Evolutionary conservation across 2,329 filamentous ascomycete species (phyloP).

Genomic region (Ceratocystis papillata): DNA sequence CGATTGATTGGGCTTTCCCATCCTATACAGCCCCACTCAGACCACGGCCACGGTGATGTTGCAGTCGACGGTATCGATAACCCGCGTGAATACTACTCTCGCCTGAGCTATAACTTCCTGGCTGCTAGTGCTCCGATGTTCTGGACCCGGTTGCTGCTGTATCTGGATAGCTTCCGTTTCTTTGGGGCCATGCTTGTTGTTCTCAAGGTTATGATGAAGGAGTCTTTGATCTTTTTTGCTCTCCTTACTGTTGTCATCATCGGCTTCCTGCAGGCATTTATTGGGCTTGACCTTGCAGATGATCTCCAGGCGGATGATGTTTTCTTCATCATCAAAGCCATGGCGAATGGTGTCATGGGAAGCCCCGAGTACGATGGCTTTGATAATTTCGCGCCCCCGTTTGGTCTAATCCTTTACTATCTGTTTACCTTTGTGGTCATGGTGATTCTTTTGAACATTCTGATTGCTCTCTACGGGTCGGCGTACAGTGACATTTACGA

Average conservation of each 20-base stretch:
- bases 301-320: slow-evolving; percentile 58
- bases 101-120: slow-evolving; percentile 83
- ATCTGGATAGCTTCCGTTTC: slow-evolving; percentile 86
- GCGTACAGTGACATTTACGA: slow-evolving; percentile 92
- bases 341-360: slow-evolving; percentile 86
- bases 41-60: neutral
- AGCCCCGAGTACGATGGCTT: slow-evolving; percentile 83
- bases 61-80: neutral
- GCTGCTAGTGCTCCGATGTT: slow-evolving; percentile 94
- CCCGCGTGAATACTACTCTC: slow-evolving; percentile 55
- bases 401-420: slow-evolving; percentile 92
- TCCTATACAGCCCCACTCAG: slow-evolving; percentile 31
- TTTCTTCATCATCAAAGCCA: slow-evolving; percentile 63
- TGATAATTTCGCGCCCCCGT: slow-evolving; percentile 81
- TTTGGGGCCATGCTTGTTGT: slow-evolving; percentile 98
- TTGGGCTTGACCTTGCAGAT: slow-evolving; percentile 79
- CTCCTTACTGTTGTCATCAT: slow-evolving; percentile 72
- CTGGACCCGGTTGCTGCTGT: slow-evolving; percentile 84
- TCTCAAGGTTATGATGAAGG: slow-evolving; percentile 87
- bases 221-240: slow-evolving; percentile 92
- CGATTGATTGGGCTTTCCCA: slow-evolving; percentile 69
- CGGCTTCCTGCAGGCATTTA: slow-evolving; percentile 85
- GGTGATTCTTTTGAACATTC: slow-evolving; percentile 82
- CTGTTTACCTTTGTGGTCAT: slow-evolving; percentile 96
- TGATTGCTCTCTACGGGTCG: slow-evolving; percentile 94